Conservation (phyloP, 2,329 filamentous ascomycete species). For the Orbilia ellipsospora region DNA sequence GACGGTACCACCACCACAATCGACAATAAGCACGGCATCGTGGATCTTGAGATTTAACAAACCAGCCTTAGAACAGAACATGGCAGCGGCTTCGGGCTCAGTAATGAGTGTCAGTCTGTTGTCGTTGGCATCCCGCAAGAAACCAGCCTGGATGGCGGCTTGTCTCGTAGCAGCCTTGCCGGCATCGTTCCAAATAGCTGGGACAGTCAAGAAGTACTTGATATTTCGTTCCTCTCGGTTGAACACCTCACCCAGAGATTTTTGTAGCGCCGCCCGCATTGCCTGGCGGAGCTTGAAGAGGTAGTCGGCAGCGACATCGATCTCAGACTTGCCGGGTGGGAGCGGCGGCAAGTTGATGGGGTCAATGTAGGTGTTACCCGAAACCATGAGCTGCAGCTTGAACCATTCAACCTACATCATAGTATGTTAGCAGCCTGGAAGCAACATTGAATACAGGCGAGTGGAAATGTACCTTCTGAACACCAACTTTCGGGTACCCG, state of each 20-base stretch:
- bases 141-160: slow-evolving; percentile 95
- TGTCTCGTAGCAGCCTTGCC: slow-evolving; percentile 96
- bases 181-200: slow-evolving; percentile 98
- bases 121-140: slow-evolving; percentile 96
- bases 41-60: slow-evolving; percentile 97
- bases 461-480: slow-evolving; percentile 77
- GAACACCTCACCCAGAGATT: slow-evolving; percentile 96
- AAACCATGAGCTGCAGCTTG: slow-evolving; percentile 98
- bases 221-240: slow-evolving; percentile 98
- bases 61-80: slow-evolving; percentile 98
- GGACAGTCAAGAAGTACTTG: slow-evolving; percentile 96
- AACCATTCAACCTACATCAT: slow-evolving; percentile 82
- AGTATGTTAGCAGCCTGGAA: not conserved
- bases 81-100: slow-evolving; percentile 94
- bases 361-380: slow-evolving; percentile 98
- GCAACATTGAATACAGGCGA: not conserved
- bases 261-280: slow-evolving; percentile 94
- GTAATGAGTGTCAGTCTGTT: slow-evolving; percentile 94
- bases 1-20: slow-evolving; percentile 97
- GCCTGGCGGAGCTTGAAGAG: slow-evolving; percentile 97
- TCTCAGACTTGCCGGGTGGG: slow-evolving; percentile 96
- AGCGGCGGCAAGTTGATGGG: slow-evolving; percentile 98
- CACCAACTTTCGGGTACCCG: slow-evolving; percentile 95
- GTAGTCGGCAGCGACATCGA: slow-evolving; percentile 99
- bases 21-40: slow-evolving; percentile 96